Base-by-base conservation (phyloP, 2,329 filamentous ascomycete genomes). In the Penicillium thymicola region DNA sequence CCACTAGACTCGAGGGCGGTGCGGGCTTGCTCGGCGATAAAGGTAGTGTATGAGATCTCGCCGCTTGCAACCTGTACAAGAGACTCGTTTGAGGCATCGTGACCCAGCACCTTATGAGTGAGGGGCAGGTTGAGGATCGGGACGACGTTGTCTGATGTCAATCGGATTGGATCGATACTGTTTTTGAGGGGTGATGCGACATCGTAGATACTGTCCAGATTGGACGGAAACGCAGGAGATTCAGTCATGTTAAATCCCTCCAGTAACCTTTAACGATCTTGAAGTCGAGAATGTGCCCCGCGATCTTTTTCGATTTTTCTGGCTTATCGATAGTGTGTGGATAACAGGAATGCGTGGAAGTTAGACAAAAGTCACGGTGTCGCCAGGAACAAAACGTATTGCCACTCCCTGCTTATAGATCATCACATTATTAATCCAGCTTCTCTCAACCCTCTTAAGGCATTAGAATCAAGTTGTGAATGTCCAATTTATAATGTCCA, bases 81-180 rank as follows among this genome's bases (percentile, higher is more conserved):
- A 14, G 65, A 63, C 4, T 68, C 66, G 8, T 67, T 61, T 7
- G 64, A 54, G 18, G 64, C 53, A 38, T 70, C 67, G 54, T 76
- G 72, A 14, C 75, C 76, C 32, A 78, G 67, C 18, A 79, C 50
- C 13, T 68, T 67, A 28, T 71, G 70, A 21, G 75, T 75, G 18
- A 78, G 61, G 9, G 75, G 70, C 51, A 71, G 61, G 46, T 69
- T 65, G 45, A 77, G 59, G 16, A 72, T 63, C 9, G 68, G 67
- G 11, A 71, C 59, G 28, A 71, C 69, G 58, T 71, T 66, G 10
- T 66, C 60, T 38, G 74, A 72, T 27, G 66, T 67, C 28, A 75
- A 65, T 48, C 58, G 69, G 49, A 77, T 61, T 10, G 69, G 65
- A 41, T 76, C 72, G 60, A 74, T 75, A 51, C 66, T 65, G 28